Base-by-base conservation (phyloP, 768 basidiomycete genomes). In the Boletus barrowsii region DNA sequence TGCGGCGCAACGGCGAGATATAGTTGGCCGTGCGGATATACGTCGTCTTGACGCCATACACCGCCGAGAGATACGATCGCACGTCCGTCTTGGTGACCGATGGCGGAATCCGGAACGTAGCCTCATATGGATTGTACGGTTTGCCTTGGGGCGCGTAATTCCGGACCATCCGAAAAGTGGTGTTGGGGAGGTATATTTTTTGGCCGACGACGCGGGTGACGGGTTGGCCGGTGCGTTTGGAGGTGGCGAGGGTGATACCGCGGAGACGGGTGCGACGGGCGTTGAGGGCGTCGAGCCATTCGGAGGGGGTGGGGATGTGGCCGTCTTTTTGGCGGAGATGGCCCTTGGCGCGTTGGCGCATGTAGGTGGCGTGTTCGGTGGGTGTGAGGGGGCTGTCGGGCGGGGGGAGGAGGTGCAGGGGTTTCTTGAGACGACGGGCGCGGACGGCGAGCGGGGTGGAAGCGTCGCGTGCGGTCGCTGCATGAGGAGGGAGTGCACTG, bases 21-120 rank as follows among this genome's bases (percentile, higher is more conserved):
- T 93, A 92, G 75, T 90, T 91, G 77, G 91, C 90, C n/a, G 94
- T 98, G 48, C 94, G 91, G 57, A 98, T 92, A 70, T 95, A 97
- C 8, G 93, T 96, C 55, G 89, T 88, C 64, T 86, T 76, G 43
- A 98, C 84, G 56, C 90, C 90, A 62, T 98, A 98, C n/a, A 87
- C 81, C 33, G 92, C 80, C 48, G 74, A 73, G 44, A 98, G 82
- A 68, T 96, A 93, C 0, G 88, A 87, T 39, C 93, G 86, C 36
- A 98, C 75, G 73, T 98, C 94, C 53, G 88, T 90, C 73, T 98
- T 98, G 41, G 93, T 97, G 72, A 95, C 78, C 41, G 84, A 87
- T 57, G 83, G 82, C n/a, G 93, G 88, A 39, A 96, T 79, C 51
- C 92, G 90, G 76, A 98, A 96, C 3, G 94, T 98, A 10, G 93